These are phyloP conservation scores for Hypomontagnella monticulosa DNA, from an alignment of 495 filamentous ascomycete species.

Conservation along the genomic window DNA sequence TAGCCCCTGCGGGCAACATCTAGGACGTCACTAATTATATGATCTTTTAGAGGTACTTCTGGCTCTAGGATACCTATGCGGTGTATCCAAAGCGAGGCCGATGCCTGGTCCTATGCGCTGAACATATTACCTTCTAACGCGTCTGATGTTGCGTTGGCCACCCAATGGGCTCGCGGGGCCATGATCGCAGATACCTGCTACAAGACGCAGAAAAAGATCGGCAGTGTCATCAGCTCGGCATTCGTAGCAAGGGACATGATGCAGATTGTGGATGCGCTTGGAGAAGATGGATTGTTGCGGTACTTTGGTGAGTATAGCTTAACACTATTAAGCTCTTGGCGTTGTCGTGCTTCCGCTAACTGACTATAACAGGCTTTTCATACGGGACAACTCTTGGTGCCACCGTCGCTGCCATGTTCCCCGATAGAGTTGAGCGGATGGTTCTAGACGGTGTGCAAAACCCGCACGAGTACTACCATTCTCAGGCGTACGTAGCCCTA, in stretches of 20 bases:
- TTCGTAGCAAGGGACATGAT: conserved; percentile 57
- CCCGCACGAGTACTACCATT: conserved; percentile 53
- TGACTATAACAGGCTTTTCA: conserved; percentile 45
- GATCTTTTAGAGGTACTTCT: conserved; percentile 15
- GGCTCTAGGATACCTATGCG: conserved; percentile 28
- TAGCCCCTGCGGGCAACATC: background rate
- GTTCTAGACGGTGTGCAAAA: conserved; percentile 57
- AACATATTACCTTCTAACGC: background rate
- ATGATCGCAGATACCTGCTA: conserved; percentile 16
- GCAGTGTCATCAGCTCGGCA: conserved; percentile 34
- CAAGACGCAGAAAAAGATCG: conserved; percentile 20
- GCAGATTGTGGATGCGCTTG: conserved; percentile 53
- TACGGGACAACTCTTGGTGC: conserved; percentile 57
- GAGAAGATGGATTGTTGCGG: conserved; percentile 55
- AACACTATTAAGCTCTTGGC: background rate
- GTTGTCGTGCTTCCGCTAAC: background rate
- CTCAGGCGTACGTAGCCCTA: conserved; percentile 17
- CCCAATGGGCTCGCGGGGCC: conserved; percentile 11
- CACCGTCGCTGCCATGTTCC: conserved; percentile 56
- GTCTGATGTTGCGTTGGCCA: conserved; percentile 17
- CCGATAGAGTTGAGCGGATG: conserved; percentile 54
- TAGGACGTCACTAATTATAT: background rate
- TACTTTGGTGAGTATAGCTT: conserved; percentile 54
- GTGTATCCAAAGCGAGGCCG: conserved; percentile 16
- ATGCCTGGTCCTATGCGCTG: conserved; percentile 21